A percentile compares a stretch with the other conserved stretches of the same genome.
Conservation (phyloP, 164 flowering plant species). For the Vitis labrusca region DNA sequence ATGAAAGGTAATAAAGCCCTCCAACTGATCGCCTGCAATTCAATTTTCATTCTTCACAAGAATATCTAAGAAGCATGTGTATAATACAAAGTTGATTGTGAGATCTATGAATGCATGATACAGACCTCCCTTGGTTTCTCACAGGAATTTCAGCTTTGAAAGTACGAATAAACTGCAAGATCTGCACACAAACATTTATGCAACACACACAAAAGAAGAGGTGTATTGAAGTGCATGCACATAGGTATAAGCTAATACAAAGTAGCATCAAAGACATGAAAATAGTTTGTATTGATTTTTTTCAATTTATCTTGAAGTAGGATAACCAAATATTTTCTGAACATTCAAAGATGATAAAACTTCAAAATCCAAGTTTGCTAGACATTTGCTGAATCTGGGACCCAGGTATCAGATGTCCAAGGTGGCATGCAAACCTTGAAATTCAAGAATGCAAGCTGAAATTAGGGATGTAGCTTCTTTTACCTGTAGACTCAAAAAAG, state of each 20-base stretch:
- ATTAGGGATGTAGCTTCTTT: not conserved
- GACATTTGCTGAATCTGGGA: no score
- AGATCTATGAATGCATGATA: not conserved
- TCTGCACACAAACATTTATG: constrained; percentile 37
- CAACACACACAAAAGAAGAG: not conserved
- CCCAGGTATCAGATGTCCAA: not conserved
- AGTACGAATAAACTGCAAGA: constrained; percentile 72
- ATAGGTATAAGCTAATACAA: no score
- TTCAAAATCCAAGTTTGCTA: no score
- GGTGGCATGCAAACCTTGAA: not conserved
- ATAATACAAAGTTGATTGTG: not conserved
- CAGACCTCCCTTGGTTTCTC: constrained; percentile 55
- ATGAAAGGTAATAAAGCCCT: constrained; percentile 87
- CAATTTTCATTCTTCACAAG: constrained; percentile 1
- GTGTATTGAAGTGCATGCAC: no score
- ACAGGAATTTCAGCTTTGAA: constrained; percentile 83
- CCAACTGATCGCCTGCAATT: constrained; percentile 64
- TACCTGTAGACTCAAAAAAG: constrained; percentile 84
- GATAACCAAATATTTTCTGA: no score
- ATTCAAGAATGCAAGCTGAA: constrained; percentile 3
- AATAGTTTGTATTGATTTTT: no score
- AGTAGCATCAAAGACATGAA: no score
- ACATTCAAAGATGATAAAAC: no score
- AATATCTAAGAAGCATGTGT: not conserved
- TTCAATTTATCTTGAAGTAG: no score